Conservation (phyloP, 306 rosid species). For the Vicia villosa region DNA sequence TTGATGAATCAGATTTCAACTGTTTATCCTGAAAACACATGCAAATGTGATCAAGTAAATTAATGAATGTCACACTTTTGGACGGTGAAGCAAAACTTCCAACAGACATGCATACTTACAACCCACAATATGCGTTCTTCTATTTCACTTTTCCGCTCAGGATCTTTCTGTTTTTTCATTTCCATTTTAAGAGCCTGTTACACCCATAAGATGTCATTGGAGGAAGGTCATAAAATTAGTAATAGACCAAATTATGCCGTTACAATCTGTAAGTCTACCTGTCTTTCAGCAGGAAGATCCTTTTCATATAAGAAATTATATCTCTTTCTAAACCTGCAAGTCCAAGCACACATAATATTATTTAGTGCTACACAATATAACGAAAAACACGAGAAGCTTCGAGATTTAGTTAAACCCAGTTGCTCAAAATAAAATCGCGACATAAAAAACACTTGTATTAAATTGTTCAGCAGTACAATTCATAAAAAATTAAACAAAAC, state of each 20-base stretch:
- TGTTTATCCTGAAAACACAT: constrained; percentile 65
- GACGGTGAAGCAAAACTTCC: constrained; percentile 25
- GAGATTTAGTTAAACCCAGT: constrained; percentile 12
- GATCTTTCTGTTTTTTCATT: constrained; percentile 53
- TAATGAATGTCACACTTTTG: neutral
- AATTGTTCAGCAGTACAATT: constrained; percentile 1
- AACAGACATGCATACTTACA: constrained; percentile 45
- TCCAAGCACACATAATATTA: constrained; percentile 12
- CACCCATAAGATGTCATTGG: constrained; percentile 17
- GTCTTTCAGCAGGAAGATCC: constrained; percentile 52
- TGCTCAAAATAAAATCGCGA: constrained; percentile 12
- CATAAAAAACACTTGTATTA: constrained; percentile 15
- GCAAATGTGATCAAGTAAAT: constrained; percentile 1
- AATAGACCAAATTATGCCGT: neutral
- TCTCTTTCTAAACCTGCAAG: constrained; percentile 78
- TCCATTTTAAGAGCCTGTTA: constrained; percentile 60
- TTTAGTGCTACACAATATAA: neutral
- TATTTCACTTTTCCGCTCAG: constrained; percentile 53
- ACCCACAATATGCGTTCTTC: constrained; percentile 61
- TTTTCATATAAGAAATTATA: constrained; percentile 61
- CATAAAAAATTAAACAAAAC: constrained; percentile 2
- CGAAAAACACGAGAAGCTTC: constrained; percentile 2
- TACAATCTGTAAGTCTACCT: constrained; percentile 36
- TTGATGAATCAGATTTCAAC: constrained; percentile 51
- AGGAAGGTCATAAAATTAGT: constrained; percentile 26